Evolutionary conservation across 441 rosid genomes (phyloP), one percentile per base, ranked within the genome.

Genomic region (Mallotus japonicus): DNA sequence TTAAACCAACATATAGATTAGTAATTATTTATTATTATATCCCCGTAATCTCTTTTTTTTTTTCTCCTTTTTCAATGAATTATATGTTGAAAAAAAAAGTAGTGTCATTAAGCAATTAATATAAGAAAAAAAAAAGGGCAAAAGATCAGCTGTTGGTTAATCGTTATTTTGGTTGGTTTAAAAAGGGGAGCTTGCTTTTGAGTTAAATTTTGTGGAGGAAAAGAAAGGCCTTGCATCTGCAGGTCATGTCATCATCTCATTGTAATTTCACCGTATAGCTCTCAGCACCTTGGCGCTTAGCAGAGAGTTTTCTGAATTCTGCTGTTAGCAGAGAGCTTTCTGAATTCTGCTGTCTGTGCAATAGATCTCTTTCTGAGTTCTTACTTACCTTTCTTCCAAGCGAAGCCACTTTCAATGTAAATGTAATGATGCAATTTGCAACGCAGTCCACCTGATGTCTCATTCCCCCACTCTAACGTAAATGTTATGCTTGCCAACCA

Each of bases 361-460:
- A 28, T n/a, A n/a, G n/a, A n/a, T 28, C 3, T 28, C 32, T 60
- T 14, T 34, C 22, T 62, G 1, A 64, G 13, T 22, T 1, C 22
- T 46, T 50, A 69, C 81, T 28, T 28, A 28, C 32, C 73, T 82
- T 71, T 63, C 84, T 82, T 84, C 42, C 49, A 78, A 82, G 80
- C 49, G 32, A 84, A 80, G 85, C 60, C 69, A 73, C 20, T 14
- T 40, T 15, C 2, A 20, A 6, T 28, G 32, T 28, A 4, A 28
- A 51, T 53, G 59, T 62, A 37, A 44, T 62, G 49, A 10, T 61
- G 65, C 64, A 34, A 32, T 61, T 4, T 61, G n/a, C 49, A 17
- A 5, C 17, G 6, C 71, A 56, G 11, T 57, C 24, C 73, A 75
- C 62, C 16, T 65, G 75, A 76, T 66, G 53, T 50, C 19, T 28